Conservation (phyloP, 1,284 basidiomycete species). For the Tylopilus sp. region DNA sequence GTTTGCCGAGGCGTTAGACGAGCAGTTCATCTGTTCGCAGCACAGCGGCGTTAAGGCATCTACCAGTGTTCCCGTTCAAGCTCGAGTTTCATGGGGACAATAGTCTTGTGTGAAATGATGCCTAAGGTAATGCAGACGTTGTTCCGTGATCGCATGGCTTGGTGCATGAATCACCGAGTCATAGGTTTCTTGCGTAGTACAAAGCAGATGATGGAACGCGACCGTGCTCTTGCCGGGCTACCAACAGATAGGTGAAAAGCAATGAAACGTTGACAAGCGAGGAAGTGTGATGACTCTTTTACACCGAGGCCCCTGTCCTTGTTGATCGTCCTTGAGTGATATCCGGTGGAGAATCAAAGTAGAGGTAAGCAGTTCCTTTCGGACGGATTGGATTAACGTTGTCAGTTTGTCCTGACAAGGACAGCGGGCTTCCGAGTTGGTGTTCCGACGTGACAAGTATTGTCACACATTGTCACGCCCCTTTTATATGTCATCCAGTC, state of each 20-base stretch:
- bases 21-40: background rate
- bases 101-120: background rate
- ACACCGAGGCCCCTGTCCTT: background rate
- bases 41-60: background rate
- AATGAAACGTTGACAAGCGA: background rate
- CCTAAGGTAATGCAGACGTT: background rate
- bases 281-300: background rate
- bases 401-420: background rate
- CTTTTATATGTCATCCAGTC: conserved; percentile 11
- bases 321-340: background rate
- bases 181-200: background rate
- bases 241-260: conserved; percentile 1
- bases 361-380: background rate
- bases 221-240: background rate
- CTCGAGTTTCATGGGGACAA: background rate
- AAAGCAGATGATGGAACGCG: background rate
- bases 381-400: background rate
- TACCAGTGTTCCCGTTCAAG: background rate
- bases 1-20: background rate
- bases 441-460: background rate
- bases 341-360: background rate
- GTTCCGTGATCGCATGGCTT: background rate
- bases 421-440: background rate
- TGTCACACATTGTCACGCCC: conserved; percentile 13
- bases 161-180: background rate